phyloP scores from a whole-genome alignment of 345 rosid species.

The Rhizophora apiculata region DNA sequence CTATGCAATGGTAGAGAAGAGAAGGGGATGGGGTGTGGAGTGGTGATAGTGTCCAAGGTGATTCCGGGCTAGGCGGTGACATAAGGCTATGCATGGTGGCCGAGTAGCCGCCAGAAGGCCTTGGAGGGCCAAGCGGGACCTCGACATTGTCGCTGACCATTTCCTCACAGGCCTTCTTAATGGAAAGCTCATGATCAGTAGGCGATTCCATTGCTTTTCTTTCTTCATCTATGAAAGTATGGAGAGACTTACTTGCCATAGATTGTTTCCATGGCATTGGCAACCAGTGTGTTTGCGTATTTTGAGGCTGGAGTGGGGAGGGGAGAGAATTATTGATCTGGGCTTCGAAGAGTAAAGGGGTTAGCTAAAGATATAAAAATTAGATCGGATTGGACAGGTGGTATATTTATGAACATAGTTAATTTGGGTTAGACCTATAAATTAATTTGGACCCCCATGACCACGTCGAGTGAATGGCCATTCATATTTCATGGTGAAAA shows the following conservation, averaged over 20 bases:
- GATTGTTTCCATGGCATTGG: slow-evolving; percentile 29
- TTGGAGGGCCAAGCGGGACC: slow-evolving; percentile 35
- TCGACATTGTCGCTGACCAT: slow-evolving; percentile 25
- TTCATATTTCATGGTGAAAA: neutral
- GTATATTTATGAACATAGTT: neutral
- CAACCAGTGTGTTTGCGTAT: neutral
- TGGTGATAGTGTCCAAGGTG: slow-evolving; percentile 53
- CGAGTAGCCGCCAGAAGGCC: slow-evolving; percentile 22
- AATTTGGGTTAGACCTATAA: neutral
- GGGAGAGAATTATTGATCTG: neutral
- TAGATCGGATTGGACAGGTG: neutral
- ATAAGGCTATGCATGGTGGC: slow-evolving; percentile 13
- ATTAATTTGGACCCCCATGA: neutral
- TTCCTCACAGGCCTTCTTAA: slow-evolving; percentile 18
- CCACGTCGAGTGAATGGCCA: neutral
- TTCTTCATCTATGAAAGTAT: slow-evolving; percentile 29
- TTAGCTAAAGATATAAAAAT: neutral
- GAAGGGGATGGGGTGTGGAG: slow-evolving; percentile 42
- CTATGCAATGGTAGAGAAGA: slow-evolving; percentile 45
- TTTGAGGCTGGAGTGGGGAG: neutral
- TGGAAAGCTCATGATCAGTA: slow-evolving; percentile 2
- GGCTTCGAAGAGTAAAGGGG: too few relatives aligned
- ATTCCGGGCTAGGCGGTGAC: slow-evolving; percentile 35
- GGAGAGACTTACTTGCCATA: slow-evolving; percentile 21
- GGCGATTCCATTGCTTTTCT: slow-evolving; percentile 7